Conservation (phyloP, 352 stramenopile species). For the Pythium periplocum region DNA sequence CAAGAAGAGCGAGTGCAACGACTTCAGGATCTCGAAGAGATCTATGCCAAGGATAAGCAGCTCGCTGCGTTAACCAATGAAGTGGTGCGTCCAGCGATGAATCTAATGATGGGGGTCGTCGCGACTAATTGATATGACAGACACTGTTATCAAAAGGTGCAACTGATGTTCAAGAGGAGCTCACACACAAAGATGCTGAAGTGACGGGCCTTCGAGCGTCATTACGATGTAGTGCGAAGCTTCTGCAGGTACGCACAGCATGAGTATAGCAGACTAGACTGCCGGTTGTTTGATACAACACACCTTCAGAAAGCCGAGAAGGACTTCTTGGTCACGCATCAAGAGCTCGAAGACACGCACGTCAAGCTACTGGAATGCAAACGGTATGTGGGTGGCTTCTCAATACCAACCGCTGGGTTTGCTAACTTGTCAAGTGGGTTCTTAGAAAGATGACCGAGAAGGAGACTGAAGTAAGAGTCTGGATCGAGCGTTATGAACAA, state of each 20-base stretch:
- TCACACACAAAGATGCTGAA: conserved; percentile 68
- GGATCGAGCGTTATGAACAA: conserved; percentile 80
- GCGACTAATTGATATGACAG: conserved; percentile 15
- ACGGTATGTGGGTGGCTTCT: conserved; percentile 20
- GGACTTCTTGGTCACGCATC: conserved; percentile 62
- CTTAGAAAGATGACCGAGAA: conserved; percentile 39
- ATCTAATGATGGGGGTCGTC: neutral
- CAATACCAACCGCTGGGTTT: too few relatives aligned
- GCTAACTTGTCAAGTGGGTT: neutral
- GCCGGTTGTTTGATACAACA: too few relatives aligned
- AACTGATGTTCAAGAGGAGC: conserved; percentile 44
- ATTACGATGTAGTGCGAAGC: conserved; percentile 56
- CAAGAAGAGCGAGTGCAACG: conserved; percentile 72
- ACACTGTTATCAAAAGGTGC: conserved; percentile 35
- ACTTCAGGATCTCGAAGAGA: conserved; percentile 74
- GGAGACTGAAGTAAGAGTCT: conserved; percentile 52
- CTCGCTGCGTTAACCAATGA: conserved; percentile 49
- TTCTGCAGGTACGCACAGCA: conserved; percentile 42
- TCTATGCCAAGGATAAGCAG: conserved; percentile 76
- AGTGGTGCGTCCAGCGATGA: conserved; percentile 30
- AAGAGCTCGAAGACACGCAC: conserved; percentile 59
- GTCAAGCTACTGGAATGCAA: conserved; percentile 67
- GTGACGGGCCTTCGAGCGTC: conserved; percentile 56
- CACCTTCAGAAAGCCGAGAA: conserved; percentile 52
- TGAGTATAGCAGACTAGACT: too few relatives aligned